These are phyloP conservation scores for Leptographium radiaticola DNA, from an alignment of 2,329 filamentous ascomycete species.

Conservation along the genomic window DNA sequence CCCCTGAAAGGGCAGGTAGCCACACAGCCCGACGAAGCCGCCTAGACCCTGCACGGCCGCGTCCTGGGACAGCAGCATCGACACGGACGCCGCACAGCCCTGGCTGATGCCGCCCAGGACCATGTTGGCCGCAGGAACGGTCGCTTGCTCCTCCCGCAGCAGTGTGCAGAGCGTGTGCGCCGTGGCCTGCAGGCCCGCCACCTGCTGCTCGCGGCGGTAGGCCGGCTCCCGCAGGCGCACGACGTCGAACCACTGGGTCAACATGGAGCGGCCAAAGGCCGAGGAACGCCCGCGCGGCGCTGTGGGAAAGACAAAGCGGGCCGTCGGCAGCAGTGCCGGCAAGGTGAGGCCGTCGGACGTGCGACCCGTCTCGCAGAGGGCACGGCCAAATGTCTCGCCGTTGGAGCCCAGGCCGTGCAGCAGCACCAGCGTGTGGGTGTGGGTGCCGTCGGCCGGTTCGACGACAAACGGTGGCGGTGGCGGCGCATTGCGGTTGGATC, in stretches of 20 bases:
- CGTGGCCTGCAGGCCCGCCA: slow-evolving; percentile 30
- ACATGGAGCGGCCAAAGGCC: slow-evolving; percentile 25
- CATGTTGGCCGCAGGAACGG: slow-evolving; percentile 22
- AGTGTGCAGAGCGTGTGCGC: slow-evolving; percentile 20
- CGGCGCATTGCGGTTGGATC: not conserved
- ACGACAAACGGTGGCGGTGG: slow-evolving; percentile 10
- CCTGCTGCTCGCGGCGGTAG: slow-evolving; percentile 27
- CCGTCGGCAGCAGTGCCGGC: slow-evolving; percentile 21
- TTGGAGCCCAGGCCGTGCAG: slow-evolving; percentile 20
- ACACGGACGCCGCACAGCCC: slow-evolving; percentile 33
- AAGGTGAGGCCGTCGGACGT: slow-evolving; percentile 15
- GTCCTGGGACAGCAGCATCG: slow-evolving; percentile 26
- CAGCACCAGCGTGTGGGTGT: slow-evolving; percentile 18
- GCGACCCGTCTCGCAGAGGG: slow-evolving; percentile 18
- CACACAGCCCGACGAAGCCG: slow-evolving; percentile 33
- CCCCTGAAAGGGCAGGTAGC: slow-evolving; percentile 27
- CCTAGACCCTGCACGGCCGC: slow-evolving; percentile 17
- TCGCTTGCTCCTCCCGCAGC: not conserved
- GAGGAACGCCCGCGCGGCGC: slow-evolving; percentile 29
- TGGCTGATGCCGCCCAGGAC: slow-evolving; percentile 40
- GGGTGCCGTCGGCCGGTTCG: slow-evolving; percentile 10
- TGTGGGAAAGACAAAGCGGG: slow-evolving; percentile 39
- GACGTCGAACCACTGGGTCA: slow-evolving; percentile 40
- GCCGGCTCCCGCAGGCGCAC: slow-evolving; percentile 26
- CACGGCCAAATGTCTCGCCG: slow-evolving; percentile 20